Percentiles rank a stretch among this genome's conserved stretches.
These are phyloP conservation scores for Gillenia trifoliata DNA, from an alignment of 306 rosid species.

Conservation along the genomic window DNA sequence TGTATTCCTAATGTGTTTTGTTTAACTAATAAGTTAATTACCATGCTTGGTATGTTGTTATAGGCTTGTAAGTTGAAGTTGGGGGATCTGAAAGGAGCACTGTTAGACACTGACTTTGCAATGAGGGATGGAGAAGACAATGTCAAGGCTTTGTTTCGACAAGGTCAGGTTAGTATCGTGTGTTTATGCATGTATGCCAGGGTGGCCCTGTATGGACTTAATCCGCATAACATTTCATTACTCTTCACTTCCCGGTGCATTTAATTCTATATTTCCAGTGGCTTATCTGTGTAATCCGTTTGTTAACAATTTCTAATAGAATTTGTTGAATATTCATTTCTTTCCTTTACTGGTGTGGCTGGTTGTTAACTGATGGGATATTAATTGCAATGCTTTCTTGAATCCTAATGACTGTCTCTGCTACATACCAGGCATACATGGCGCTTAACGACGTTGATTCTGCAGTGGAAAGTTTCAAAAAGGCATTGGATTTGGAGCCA, in stretches of 20 bases:
- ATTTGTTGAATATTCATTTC: background rate
- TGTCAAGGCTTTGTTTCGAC: slow-evolving; percentile 93
- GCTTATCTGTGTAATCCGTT: background rate
- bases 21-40: background rate
- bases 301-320: background rate
- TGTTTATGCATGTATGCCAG: background rate
- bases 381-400: slow-evolving; percentile 3
- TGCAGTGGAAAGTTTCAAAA: slow-evolving; percentile 78
- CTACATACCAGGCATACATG: slow-evolving; percentile 58
- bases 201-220: background rate
- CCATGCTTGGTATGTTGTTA: slow-evolving; percentile 5
- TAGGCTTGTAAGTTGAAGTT: slow-evolving; percentile 92
- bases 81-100: slow-evolving; percentile 87
- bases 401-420: slow-evolving; percentile 19
- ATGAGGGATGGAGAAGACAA: slow-evolving; percentile 85
- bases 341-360: slow-evolving; percentile 3
- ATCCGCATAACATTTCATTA: background rate
- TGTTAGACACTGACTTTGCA: slow-evolving; percentile 88
- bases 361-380: slow-evolving; percentile 4
- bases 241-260: background rate
- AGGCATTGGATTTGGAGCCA: slow-evolving; percentile 78
- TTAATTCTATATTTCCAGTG: background rate
- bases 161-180: slow-evolving; percentile 81
- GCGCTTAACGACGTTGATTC: slow-evolving; percentile 82
- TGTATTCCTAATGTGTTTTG: background rate